Conservation (phyloP, 306 rosid genomes). For the Citrullus colocynthis region DNA sequence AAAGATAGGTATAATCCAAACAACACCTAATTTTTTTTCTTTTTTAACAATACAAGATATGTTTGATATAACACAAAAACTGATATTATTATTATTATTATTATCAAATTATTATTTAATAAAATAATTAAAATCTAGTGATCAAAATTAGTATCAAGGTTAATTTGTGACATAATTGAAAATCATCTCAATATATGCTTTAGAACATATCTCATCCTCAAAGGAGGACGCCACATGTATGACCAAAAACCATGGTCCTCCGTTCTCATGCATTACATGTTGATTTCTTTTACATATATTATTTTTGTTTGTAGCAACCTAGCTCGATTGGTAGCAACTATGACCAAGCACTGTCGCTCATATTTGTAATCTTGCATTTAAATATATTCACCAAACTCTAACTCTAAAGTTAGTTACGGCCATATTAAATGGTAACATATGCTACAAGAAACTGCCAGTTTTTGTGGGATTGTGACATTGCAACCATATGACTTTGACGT, state of each 20-base stretch:
- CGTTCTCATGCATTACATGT: not conserved
- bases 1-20: no score
- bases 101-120: no score
- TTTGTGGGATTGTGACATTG: not conserved
- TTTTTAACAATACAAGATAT: no score
- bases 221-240: not conserved
- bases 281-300: not conserved
- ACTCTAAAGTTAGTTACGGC: not conserved
- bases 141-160: no score
- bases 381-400: constrained; percentile 1
- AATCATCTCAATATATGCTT: no score
- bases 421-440: constrained; percentile 1
- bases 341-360: not conserved
- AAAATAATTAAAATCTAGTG: no score
- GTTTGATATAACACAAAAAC: no score
- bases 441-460: not conserved
- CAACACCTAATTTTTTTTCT: no score
- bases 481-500: not conserved
- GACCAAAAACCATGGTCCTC: not conserved
- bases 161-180: not conserved
- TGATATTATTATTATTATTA: no score
- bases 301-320: not conserved
- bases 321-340: not conserved
- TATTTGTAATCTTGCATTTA: not conserved
- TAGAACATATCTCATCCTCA: not conserved